Percentiles rank a stretch among this genome's conserved stretches.
phyloP scores from a whole-genome alignment of 352 stramenopile genomes.

The Globisporangium radiosum region DNA sequence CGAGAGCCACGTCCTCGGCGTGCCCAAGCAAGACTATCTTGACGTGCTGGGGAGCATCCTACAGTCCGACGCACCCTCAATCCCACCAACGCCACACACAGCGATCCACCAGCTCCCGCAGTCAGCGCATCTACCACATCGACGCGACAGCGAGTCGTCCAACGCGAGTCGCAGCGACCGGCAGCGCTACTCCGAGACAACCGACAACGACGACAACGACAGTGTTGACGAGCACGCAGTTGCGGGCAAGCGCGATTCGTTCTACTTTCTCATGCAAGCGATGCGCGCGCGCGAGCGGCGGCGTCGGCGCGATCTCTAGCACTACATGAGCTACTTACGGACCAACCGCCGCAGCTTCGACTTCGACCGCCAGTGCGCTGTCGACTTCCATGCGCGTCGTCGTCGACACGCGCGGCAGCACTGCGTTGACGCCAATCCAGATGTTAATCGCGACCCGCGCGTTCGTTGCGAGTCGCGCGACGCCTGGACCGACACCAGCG shows the following conservation, averaged over 20 bases:
- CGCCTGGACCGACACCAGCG: conserved; percentile 45
- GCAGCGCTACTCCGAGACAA: background rate
- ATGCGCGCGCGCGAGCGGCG: conserved; percentile 31
- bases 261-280: conserved; percentile 65
- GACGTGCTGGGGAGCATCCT: conserved; percentile 63
- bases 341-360: conserved; percentile 2
- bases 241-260: conserved; percentile 59
- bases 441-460: conserved; percentile 60
- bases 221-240: conserved; percentile 24
- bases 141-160: background rate
- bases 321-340: conserved; percentile 6
- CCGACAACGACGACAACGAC: background rate
- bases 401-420: conserved; percentile 76
- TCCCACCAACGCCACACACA: background rate
- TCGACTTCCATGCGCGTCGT: conserved; percentile 49
- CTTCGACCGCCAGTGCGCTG: background rate
- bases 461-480: conserved; percentile 39
- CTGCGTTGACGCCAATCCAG: conserved; percentile 63
- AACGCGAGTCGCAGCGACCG: background rate
- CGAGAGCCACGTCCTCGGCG: conserved; percentile 50
- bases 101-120: conserved; percentile 10
- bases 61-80: conserved; percentile 22
- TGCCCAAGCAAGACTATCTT: conserved; percentile 58
- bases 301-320: background rate
- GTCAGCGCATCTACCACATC: background rate